Conservation (phyloP, 306 rosid species). For the Cicer chorassanicum region DNA sequence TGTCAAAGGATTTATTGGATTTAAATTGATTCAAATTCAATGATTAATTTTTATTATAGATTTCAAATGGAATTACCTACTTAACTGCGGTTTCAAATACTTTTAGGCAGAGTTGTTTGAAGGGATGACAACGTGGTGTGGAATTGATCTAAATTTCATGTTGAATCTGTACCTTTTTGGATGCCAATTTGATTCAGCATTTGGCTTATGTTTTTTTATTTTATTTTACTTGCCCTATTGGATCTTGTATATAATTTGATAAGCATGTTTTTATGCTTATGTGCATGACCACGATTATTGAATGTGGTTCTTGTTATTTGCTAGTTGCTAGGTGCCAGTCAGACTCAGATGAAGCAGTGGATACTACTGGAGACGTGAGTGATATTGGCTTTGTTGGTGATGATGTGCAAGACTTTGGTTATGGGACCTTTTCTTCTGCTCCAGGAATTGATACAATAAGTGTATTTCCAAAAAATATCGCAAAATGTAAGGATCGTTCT, state of each 20-base stretch:
- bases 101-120: neutral
- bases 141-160: neutral
- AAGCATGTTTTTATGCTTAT: conserved; percentile 2
- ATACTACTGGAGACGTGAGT: conserved; percentile 63
- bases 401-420: conserved; percentile 72
- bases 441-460: conserved; percentile 77
- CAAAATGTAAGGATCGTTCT: conserved; percentile 56
- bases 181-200: neutral
- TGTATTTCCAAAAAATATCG: conserved; percentile 78
- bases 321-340: conserved; percentile 79
- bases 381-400: conserved; percentile 83
- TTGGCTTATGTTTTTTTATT: neutral
- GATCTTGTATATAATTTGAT: conserved; percentile 13
- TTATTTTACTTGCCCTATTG: neutral
- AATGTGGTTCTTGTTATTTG: conserved; percentile 37
- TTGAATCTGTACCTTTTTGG: neutral
- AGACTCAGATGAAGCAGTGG: conserved; percentile 57
- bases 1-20: neutral
- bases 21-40: conserved; percentile 15
- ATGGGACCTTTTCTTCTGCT: conserved; percentile 65
- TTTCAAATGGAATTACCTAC: conserved; percentile 21
- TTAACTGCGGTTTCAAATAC: neutral
- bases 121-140: neutral
- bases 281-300: conserved; percentile 4
- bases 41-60: neutral